phyloP scores from a whole-genome alignment of 441 rosid genomes.

The Arabidopsis lyrata region DNA sequence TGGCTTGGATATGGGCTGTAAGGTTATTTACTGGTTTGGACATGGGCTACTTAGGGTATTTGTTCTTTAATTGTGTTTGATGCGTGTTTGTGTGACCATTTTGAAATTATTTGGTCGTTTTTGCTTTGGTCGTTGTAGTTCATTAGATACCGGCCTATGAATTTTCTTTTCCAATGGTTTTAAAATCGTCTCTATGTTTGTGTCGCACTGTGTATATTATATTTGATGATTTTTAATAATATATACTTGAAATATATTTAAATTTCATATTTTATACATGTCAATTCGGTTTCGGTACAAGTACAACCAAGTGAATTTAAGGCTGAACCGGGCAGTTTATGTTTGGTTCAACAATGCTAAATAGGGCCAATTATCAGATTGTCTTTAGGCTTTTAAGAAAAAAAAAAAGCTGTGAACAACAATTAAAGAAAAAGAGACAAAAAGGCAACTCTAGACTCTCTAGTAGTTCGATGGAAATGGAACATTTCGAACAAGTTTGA shows the following conservation, averaged over 20 bases:
- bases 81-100: slow-evolving; percentile 1
- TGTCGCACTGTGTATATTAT: too few relatives aligned
- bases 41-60: background rate
- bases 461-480: background rate
- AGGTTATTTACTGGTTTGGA: slow-evolving; percentile 1
- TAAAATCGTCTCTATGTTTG: too few relatives aligned
- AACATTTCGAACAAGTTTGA: slow-evolving; percentile 1
- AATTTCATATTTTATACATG: too few relatives aligned
- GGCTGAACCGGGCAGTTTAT: background rate
- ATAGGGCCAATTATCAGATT: background rate
- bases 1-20: background rate
- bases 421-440: background rate
- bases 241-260: too few relatives aligned
- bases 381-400: background rate
- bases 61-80: background rate
- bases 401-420: background rate
- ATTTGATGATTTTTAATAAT: too few relatives aligned
- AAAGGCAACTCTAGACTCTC: background rate
- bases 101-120: background rate
- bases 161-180: too few relatives aligned
- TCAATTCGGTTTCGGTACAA: too few relatives aligned
- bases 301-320: background rate
- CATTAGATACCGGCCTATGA: too few relatives aligned
- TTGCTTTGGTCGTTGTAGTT: too few relatives aligned
- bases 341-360: background rate